Base-by-base conservation (phyloP, 1,284 basidiomycete genomes). In the Ceratobasidium theobromae region DNA sequence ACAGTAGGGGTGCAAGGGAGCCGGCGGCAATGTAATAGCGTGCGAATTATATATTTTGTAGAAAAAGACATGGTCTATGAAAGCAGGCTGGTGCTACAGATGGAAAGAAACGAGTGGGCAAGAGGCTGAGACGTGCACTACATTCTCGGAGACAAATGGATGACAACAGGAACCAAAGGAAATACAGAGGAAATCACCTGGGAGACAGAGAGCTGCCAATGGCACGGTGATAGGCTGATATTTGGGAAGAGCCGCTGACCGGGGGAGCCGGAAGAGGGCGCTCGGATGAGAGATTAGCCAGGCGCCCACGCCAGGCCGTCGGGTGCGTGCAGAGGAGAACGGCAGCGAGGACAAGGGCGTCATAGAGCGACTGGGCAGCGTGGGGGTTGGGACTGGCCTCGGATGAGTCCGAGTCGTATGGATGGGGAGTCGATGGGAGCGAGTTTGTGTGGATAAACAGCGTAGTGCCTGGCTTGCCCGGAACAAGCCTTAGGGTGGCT, bases 361-460 rank as follows among this genome's bases (percentile, higher is more conserved):
- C 57, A 45, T 21, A 49, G 9, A 60, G 57, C 11, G 28, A 30
- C 43, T 60, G 57, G 4, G 57, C 57, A 6, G 45, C 57, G 25
- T 60, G 57, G 14, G 57, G 57, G 32, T 60, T 60, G 27, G 57
- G 57, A 35, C 57, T 60, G 21, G 57, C 43, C 32, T 60, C 57
- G 43, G 57, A 60, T 1, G 57, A 49, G 57, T 60, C 57, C 57
- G 57, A 60, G 45, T 60, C 57, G 57, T 60, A 60, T 8, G 45
- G 28, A 21, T 18, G 40, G 8, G 43, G 21, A 11, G 57, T 49
- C n/a, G 45, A 43, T 11, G 57, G 57, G 23, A 49, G 25, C 43
- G 57, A 35, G 32, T 43, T 60, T 2, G 57, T 60, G 57, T 60
- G 57, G 5, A 60, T 35, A 28, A 35, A 49, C 23, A 60, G n/a